A percentile compares a stretch with the other conserved stretches of the same genome.
phyloP scores from a whole-genome alignment of 2,329 filamentous ascomycete genomes.

The Hawksworthiomyces lignivorus region DNA sequence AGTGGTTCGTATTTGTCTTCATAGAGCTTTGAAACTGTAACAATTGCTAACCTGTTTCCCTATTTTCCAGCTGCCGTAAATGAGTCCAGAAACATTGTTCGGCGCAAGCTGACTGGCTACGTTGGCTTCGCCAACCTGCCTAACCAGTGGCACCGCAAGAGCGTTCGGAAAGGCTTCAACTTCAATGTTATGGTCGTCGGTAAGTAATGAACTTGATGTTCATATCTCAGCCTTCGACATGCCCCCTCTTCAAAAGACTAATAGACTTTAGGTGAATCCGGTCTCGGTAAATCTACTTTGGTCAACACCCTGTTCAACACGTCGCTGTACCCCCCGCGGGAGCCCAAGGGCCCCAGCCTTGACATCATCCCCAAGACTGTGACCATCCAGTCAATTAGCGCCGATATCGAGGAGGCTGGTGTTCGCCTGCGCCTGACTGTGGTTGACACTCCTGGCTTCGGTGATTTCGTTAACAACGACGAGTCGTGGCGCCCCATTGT shows the following conservation, averaged over 20 bases:
- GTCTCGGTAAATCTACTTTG: conserved; percentile 95
- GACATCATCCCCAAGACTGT: conserved; percentile 99
- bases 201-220: too few relatives aligned
- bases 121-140: conserved; percentile 98
- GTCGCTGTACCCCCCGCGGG: conserved; percentile 95
- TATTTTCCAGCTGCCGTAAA: conserved; percentile 31
- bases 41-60: background rate
- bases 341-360: conserved; percentile 93
- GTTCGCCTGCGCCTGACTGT: conserved; percentile 94
- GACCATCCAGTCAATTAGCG: conserved; percentile 88
- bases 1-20: too few relatives aligned
- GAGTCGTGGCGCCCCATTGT: conserved; percentile 99
- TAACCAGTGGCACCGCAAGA: conserved; percentile 99
- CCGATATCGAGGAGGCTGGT: conserved; percentile 96
- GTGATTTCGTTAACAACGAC: conserved; percentile 99
- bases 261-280: conserved; percentile 94
- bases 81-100: conserved; percentile 90
- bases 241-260: too few relatives aligned
- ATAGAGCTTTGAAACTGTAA: too few relatives aligned
- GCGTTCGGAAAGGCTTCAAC: conserved; percentile 99
- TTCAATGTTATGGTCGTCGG: conserved; percentile 99
- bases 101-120: conserved; percentile 95
- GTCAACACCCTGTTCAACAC: conserved; percentile 99
- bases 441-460: conserved; percentile 95
- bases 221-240: background rate